Percentiles rank a stretch among this genome's conserved stretches.
These are phyloP conservation scores for Oenanthe javanica DNA, from an alignment of 140 eudicot genomes.

Conservation along the genomic window DNA sequence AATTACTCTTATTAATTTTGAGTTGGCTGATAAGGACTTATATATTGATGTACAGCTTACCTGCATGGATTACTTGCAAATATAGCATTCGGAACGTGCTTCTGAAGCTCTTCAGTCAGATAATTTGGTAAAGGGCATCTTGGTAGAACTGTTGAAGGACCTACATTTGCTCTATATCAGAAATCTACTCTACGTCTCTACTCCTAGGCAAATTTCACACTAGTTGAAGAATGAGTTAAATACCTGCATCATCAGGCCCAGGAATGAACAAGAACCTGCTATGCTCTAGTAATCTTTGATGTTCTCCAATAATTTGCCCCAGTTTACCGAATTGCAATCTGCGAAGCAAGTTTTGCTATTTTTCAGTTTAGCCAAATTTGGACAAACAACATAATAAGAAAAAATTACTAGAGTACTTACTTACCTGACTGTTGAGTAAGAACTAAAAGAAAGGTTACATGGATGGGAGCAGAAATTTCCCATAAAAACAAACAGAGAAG, in stretches of 20 bases:
- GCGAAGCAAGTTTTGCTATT: conserved; percentile 12
- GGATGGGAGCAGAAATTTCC: conserved; percentile 95
- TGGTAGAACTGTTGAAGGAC: conserved; percentile 93
- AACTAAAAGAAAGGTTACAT: conserved; percentile 68
- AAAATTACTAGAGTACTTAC: conserved; percentile 15
- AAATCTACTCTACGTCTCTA: not conserved
- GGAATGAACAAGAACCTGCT: conserved; percentile 89
- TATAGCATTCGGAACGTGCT: conserved; percentile 68
- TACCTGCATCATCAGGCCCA: conserved; percentile 92
- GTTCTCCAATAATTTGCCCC: conserved; percentile 70
- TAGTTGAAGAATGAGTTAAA: conserved; percentile 2
- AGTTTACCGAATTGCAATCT: conserved; percentile 75
- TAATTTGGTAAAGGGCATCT: conserved; percentile 73
- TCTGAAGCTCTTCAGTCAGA: conserved; percentile 67
- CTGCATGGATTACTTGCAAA: conserved; percentile 95
- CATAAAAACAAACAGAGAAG: conserved; percentile 93
- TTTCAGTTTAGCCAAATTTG: conserved; percentile 2
- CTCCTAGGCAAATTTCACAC: not conserved
- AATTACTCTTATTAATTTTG: not conserved
- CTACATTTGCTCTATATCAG: conserved; percentile 27
- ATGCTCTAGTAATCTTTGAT: conserved; percentile 57
- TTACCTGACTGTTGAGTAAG: conserved; percentile 70
- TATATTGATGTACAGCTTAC: conserved; percentile 16
- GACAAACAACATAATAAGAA: conserved; percentile 1
- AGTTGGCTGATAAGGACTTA: conserved; percentile 1